Evolutionary conservation across 306 rosid genomes (phyloP), one percentile per base, ranked within the genome.

Genomic region (Quercus engelmannii): DNA sequence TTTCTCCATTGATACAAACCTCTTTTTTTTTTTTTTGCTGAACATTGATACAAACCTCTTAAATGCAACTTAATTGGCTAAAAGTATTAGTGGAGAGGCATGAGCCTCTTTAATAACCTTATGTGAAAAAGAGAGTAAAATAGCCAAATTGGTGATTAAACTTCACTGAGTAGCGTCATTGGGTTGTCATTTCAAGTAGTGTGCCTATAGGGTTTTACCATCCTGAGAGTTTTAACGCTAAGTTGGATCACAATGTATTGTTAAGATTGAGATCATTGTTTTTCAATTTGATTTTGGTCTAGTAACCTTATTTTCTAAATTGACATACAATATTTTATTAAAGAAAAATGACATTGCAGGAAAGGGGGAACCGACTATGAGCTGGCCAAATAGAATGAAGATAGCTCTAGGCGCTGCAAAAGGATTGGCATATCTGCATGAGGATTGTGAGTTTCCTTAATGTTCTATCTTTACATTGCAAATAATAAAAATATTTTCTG

Each of bases 341-440:
- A 30, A 52, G 61, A 61, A 58, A 73, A 33, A 13, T 55, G 30
- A 31, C 20, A 49, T 73, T 68, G 46, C 83, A 85, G 85, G 88
- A 78, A 55, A 63, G 30, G 81, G 55, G 73, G 75, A 31, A 30
- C 69, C 83, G 19, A 74, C 85, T 55, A 70, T 85, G 83, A 17
- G 38, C 51, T 85, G 85, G 83, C 59, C 75, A 43, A 78, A 73
- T 41, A 74, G 88, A 81, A 78, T 70, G 81, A 81, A 64, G 20
- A 77, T 85, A 18, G 88, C 88, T 75, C 46, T 65, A 55, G 88
- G 88, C 54, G 46, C 88, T 78, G 88, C 88, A 46, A 85, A 74
- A 78, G 85, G 83, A 81, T 76, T 81, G 81, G 78, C 88, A 25
- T 85, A 85, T 85, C 83, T 85, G 78, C 88, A 70, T 1, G 83